A percentile compares a stretch with the other conserved stretches of the same genome.
Evolutionary conservation across 148 eudicot genomes (phyloP).

Genomic region (Chenopodium suecicum): DNA sequence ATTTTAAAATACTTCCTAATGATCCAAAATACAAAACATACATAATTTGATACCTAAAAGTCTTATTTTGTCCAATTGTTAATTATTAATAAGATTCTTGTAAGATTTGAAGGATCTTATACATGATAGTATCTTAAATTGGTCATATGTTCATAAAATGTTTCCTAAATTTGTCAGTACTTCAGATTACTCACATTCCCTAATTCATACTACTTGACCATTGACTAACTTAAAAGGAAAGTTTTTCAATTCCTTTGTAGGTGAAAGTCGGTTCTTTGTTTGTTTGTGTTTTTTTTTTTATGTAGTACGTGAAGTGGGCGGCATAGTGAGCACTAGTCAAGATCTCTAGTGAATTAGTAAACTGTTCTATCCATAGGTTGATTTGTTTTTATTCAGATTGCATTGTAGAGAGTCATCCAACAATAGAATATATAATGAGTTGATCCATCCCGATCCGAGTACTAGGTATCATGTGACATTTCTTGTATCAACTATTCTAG

Average conservation of each 20-base stretch:
- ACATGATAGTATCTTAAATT: neutral
- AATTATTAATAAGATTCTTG: slow-evolving; percentile 1
- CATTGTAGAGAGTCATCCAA: too few species aligned
- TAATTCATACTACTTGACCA: slow-evolving; percentile 2
- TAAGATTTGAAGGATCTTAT: slow-evolving; percentile 15
- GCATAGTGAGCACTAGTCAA: slow-evolving; percentile 1
- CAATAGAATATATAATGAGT: too few species aligned
- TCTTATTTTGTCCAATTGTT: neutral
- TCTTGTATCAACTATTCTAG: too few species aligned
- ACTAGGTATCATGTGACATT: too few species aligned
- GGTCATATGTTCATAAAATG: slow-evolving; percentile 10
- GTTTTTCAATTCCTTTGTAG: neutral
- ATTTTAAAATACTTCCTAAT: neutral
- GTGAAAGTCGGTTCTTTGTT: slow-evolving; percentile 1
- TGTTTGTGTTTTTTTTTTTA: slow-evolving; percentile 3
- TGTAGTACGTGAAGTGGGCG: slow-evolving; percentile 1
- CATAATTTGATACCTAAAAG: neutral
- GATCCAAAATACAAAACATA: neutral
- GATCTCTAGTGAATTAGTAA: neutral
- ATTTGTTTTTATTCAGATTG: too few species aligned
- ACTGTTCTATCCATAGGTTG: too few species aligned
- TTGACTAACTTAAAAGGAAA: slow-evolving; percentile 14
- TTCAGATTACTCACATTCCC: neutral
- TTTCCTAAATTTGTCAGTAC: slow-evolving; percentile 12
- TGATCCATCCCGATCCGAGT: too few species aligned